These are phyloP conservation scores for Flaveria bidentis DNA, from an alignment of 129 eudicot genomes.

Conservation along the genomic window DNA sequence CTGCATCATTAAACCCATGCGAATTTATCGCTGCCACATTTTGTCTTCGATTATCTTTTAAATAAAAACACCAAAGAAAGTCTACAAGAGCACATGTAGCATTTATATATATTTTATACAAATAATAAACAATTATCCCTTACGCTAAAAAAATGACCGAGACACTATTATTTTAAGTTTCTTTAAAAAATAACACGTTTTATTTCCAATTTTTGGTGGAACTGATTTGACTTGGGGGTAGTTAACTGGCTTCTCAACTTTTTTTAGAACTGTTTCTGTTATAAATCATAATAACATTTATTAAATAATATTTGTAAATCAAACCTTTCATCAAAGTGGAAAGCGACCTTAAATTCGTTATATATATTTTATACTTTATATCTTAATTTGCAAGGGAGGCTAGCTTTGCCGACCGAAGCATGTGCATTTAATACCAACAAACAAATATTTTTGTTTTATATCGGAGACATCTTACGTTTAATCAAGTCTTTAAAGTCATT, in stretches of 20 bases:
- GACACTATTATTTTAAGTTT: too few species aligned
- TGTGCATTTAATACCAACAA: slow-evolving; percentile 13
- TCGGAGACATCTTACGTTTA: background rate
- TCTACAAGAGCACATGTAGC: too few species aligned
- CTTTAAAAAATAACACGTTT: background rate
- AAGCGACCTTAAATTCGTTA: slow-evolving; percentile 1
- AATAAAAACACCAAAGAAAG: too few species aligned
- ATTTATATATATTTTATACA: too few species aligned
- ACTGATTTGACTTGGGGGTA: background rate
- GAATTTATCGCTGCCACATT: too few species aligned
- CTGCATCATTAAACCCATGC: too few species aligned
- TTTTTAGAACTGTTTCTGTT: slow-evolving; percentile 7
- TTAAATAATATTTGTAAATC: background rate
- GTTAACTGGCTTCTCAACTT: background rate
- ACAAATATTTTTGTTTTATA: background rate
- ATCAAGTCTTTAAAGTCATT: too few species aligned
- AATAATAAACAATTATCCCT: too few species aligned
- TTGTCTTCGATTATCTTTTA: too few species aligned
- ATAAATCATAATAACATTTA: background rate
- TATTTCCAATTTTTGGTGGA: background rate
- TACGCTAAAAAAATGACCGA: too few species aligned
- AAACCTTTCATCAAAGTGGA: slow-evolving; percentile 3
- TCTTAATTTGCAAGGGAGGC: slow-evolving; percentile 12
- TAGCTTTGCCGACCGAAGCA: slow-evolving; percentile 21
- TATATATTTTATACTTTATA: background rate